phyloP scores from a whole-genome alignment of 2,329 filamentous ascomycete species.

The Biscogniauxia mediterranea region DNA sequence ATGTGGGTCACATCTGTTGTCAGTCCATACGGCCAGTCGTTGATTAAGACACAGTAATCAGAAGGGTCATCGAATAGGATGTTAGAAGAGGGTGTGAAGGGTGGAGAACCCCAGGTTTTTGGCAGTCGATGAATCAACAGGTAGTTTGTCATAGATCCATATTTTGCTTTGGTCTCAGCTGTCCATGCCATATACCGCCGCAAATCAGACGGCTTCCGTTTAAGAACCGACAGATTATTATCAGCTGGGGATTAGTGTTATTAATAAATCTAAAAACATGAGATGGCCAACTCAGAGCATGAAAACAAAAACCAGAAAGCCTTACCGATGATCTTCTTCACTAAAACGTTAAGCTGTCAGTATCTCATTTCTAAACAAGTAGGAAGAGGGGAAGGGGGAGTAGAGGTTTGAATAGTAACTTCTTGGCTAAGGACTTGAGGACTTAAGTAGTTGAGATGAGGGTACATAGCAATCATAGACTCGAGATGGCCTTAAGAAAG shows the following conservation, averaged over 20 bases:
- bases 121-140: constrained; percentile 71
- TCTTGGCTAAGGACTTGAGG: not conserved
- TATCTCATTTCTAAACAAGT: not conserved
- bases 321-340: constrained; percentile 66
- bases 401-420: not conserved
- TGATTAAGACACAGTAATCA: constrained; percentile 71
- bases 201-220: constrained; percentile 77
- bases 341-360: constrained; percentile 19
- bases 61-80: constrained; percentile 52
- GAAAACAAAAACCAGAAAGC: not conserved
- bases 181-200: constrained; percentile 78
- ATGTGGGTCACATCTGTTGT: constrained; percentile 68
- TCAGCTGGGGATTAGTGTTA: constrained; percentile 29
- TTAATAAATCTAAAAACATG: constrained; percentile 8
- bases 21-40: constrained; percentile 93
- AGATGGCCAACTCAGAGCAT: constrained; percentile 1
- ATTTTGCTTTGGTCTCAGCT: constrained; percentile 63
- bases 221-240: constrained; percentile 70
- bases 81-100: constrained; percentile 51
- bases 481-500: not conserved
- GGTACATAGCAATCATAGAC: not conserved
- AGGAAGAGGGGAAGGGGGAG: not conserved
- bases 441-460: not conserved
- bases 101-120: constrained; percentile 60
- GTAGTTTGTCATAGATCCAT: constrained; percentile 79